Base-by-base conservation (phyloP, 2,329 filamentous ascomycete species). In the Beauveria rudraprayagi region DNA sequence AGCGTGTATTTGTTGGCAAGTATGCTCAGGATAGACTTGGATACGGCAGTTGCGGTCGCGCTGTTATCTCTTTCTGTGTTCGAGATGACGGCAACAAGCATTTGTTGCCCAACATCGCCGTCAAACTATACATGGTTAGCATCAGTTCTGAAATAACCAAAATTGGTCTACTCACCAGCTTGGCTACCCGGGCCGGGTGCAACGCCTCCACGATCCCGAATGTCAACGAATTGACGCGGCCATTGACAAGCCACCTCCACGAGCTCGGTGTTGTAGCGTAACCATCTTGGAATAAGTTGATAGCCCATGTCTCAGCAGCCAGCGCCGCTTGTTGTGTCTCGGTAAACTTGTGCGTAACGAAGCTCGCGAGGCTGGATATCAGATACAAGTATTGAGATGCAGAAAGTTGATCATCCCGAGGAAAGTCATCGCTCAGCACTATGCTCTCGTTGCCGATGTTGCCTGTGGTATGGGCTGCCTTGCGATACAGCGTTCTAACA, bases 1-100 rank as follows among this genome's bases (percentile, higher is more conserved):
- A 75, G 68, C 40, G 73, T 73, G 66, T 76, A 73, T 63, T 79
- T 81, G 66, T 81, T 80, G 54, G 76, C 72, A 30, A 80, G 65
- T 3, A 76, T 70, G 2, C 74, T 72, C 11, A 79, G 67, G 11
- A 80, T 74, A 0, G 72, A 73, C 30, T 71, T 66, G 16, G 67
- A 67, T 8, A 63, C 53, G 9, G 61, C 61, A 10, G 55, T 60
- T 8, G 68, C 66, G 17, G 60, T 61, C 17, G 66, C 57, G 70
- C 72, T 66, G 55, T 62, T 70, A 64, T 65, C 67, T 63, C 41
- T 65, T 65, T 28, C 66, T 6, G 62, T 52, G 10, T 66, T 52
- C n/a, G 66, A 47, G 9, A 66, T 65, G 34, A 68, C 67, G 41
- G 70, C 69, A 4, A 72, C 56, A 9, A 76, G 61, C 52, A 76